Base-by-base conservation (phyloP, 139 green algal genomes). In the Micromonas pusilla region DNA sequence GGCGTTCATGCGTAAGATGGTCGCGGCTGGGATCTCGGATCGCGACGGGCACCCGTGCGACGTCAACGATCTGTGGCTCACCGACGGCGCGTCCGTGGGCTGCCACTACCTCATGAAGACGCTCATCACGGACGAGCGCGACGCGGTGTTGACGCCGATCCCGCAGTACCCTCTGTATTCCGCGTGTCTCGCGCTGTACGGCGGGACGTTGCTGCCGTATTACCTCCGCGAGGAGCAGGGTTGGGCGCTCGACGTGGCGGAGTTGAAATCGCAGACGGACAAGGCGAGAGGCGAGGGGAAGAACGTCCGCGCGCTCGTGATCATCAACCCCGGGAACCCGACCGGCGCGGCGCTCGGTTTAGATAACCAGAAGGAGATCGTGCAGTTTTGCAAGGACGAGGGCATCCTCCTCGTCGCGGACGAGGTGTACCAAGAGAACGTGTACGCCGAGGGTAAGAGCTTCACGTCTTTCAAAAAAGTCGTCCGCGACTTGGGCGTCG, bases 281-380 rank as follows among this genome's bases (percentile, higher is more conserved):
- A 81, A 85, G 33, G 88, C 86, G 6, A 37, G 66, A 9, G 6
- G 32, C 0, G 68, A 84, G 67, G 88, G 88, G 67, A 89, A 89
- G 79, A 73, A 83, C 26, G 90, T 95, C 62, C 85, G 92, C 2
- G 91, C 82, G 28, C 63, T 98, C 70, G 92, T 95, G 53, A 87
- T 98, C 2, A 98, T 98, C 83, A 98, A 97, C 82, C 94, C 94
- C 0, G 94, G 94, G 76, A 98, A 98, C 85, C 94, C 94, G 34
- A 98, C 93, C 16, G 92, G 88, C 31, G 87, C 94, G 77, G 92
- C 87, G 78, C 80, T 96, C 78, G 77, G 60, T 25, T 39, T 82
- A 23, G 86, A 87, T 13, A 86, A 95, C 80, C 83, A 92, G 72
- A 30, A 80, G 70, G 86, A 91, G 66, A 82, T 96, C 3, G 87